Base-by-base conservation (phyloP, 352 stramenopile genomes). In the Globisporangium solare region DNA sequence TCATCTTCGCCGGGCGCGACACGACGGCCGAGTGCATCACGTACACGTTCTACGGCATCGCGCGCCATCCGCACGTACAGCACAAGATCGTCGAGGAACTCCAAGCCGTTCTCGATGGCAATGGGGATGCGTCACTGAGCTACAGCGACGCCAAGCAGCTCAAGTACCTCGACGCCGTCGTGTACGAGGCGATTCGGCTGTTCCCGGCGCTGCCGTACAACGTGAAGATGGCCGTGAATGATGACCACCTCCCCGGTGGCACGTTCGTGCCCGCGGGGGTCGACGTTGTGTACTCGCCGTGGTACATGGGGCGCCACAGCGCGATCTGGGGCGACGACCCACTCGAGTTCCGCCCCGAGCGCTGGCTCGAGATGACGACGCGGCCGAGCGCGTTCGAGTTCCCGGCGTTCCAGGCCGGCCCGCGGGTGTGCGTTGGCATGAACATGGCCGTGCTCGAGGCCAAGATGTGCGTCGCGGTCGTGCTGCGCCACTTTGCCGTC, bases 211-310 rank as follows among this genome's bases (percentile, higher is more conserved):
- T 53, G 3, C 47, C 47, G 6, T 14, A 17, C 15, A 27, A 15
- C n/a, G 11, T 53, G 1, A 53, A 53, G n/a, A 7, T 43, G 6
- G 47, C 47, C 2, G 47, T 20, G 6, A 20, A 53, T 2, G 11
- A 53, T 17, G 47, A 53, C 17, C 37, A 41, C 24, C 47, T 56
- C 20, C 40, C 51, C 7, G 51, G 48, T 15, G 51, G 51, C 13
- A 92, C 83, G 7, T 86, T 86, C 39, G 74, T 95, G 0, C 75
- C 74, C 17, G 74, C 75, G 17, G 85, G 83, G 18, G 71, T 70
- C 2, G 75, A 83, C 13, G 40, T 92, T 14, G 68, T 83, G 35
- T 94, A 89, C 64, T 79, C 71, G 48, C 80, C 83, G 24, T 95
- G 80, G 69, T 81, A 64, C 47, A 94, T 94, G 82, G 84, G 83